These are phyloP conservation scores for Pseudoscleropodium purum DNA, from an alignment of 225 moss, liverwort and hornwort species.

Conservation along the genomic window DNA sequence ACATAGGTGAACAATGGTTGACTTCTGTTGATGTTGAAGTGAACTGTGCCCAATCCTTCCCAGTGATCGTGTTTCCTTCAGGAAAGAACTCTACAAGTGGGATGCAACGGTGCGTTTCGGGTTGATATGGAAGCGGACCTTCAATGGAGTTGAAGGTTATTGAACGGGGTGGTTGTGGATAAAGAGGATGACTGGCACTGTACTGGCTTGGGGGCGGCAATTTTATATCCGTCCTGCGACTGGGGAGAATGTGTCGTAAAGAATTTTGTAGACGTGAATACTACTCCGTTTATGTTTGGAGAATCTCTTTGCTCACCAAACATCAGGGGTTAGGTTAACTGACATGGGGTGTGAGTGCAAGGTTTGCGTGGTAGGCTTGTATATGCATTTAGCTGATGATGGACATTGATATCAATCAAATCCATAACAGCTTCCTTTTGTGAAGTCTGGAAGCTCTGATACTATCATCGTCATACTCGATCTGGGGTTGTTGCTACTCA, in stretches of 20 bases:
- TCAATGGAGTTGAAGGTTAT: background rate
- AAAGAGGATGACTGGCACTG: background rate
- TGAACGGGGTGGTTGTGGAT: background rate
- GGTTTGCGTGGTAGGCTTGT: background rate
- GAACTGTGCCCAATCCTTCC: background rate
- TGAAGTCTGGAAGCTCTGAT: background rate
- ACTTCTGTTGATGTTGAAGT: background rate
- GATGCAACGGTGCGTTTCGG: background rate
- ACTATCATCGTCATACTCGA: background rate
- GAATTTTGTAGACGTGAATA: conserved; percentile 32
- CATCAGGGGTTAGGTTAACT: background rate
- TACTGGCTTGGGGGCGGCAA: background rate
- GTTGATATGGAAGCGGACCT: background rate
- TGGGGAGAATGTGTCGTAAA: background rate
- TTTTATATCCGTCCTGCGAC: background rate
- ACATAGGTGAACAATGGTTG: background rate
- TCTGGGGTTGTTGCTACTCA: background rate
- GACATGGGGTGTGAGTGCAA: background rate
- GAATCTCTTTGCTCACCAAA: background rate
- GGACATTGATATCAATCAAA: conserved; percentile 4
- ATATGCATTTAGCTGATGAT: conserved; percentile 4
- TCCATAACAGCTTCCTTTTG: background rate
- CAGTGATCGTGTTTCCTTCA: background rate
- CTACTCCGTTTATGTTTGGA: background rate
- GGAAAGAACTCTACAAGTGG: background rate